These are phyloP conservation scores for Ophiocordyceps camponoti-leonardi DNA, from an alignment of 2,329 filamentous ascomycete genomes.

Conservation along the genomic window DNA sequence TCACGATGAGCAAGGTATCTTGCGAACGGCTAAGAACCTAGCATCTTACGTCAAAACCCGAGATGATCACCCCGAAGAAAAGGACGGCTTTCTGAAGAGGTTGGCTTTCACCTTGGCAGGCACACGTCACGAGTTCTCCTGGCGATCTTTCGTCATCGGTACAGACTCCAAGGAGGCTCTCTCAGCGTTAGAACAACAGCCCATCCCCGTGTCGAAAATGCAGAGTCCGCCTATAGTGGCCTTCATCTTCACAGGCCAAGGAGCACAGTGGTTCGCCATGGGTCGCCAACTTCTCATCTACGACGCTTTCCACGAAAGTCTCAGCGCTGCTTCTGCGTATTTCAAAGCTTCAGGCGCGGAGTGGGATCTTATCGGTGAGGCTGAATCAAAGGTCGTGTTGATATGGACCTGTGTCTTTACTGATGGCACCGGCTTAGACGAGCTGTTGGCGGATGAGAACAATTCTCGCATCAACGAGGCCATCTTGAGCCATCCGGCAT, in stretches of 20 bases:
- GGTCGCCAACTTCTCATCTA: conserved; percentile 5
- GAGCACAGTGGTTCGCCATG: conserved; percentile 10
- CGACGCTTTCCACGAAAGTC: not conserved
- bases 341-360: not conserved
- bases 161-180: not conserved
- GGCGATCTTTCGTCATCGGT: conserved; percentile 8
- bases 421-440: not conserved
- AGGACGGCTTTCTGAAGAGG: not conserved
- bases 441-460: conserved; percentile 6
- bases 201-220: not conserved
- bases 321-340: not conserved
- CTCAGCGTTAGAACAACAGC: not conserved
- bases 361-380: conserved; percentile 4
- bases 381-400: conserved; percentile 1
- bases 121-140: not conserved
- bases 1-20: not conserved
- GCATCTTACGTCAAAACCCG: conserved; percentile 4
- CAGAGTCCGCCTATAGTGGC: conserved; percentile 4
- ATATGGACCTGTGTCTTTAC: not conserved
- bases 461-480: conserved; percentile 6
- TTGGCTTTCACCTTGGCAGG: not conserved
- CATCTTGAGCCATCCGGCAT: conserved; percentile 16
- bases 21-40: not conserved
- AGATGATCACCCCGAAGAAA: conserved; percentile 3
- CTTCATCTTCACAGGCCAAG: conserved; percentile 11